Evolutionary conservation across 208 protist genomes (phyloP).

Genomic region (Endotrypanum monterogeii): DNA sequence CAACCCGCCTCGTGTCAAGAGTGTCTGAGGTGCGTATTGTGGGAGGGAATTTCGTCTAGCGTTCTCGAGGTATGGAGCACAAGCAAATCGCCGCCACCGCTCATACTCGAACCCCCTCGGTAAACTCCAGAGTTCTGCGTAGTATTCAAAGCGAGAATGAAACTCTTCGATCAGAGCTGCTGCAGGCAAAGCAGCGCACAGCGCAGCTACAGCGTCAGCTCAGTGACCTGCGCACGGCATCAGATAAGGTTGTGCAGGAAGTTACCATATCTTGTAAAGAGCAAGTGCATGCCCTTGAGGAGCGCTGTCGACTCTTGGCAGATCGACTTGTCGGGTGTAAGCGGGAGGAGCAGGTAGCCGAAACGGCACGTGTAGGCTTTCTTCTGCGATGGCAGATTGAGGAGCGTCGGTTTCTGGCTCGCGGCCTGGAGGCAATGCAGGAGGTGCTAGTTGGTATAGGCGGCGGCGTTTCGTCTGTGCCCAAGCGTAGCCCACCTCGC

Average conservation of each 20-base stretch:
- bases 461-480: not conserved
- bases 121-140: slow-evolving; percentile 13
- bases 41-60: not conserved
- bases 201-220: slow-evolving; percentile 35
- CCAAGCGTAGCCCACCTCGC: not conserved
- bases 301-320: slow-evolving; percentile 55
- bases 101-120: slow-evolving; percentile 7
- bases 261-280: slow-evolving; percentile 11
- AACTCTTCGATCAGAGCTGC: slow-evolving; percentile 49
- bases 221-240: slow-evolving; percentile 11
- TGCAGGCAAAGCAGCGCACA: slow-evolving; percentile 32
- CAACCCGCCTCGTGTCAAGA: not conserved
- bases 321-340: slow-evolving; percentile 46
- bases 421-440: slow-evolving; percentile 45
- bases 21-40: not conserved
- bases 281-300: slow-evolving; percentile 38
- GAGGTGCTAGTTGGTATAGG: slow-evolving; percentile 21
- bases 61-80: slow-evolving; percentile 11
- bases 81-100: not conserved
- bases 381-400: slow-evolving; percentile 71
- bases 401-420: slow-evolving; percentile 64
- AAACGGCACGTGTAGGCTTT: slow-evolving; percentile 65
- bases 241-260: slow-evolving; percentile 19
- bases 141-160: slow-evolving; percentile 68
- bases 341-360: slow-evolving; percentile 55